A percentile compares a stretch with the other conserved stretches of the same genome.
phyloP scores from a whole-genome alignment of 768 basidiomycete species.

The Rhizopogon vulgaris region DNA sequence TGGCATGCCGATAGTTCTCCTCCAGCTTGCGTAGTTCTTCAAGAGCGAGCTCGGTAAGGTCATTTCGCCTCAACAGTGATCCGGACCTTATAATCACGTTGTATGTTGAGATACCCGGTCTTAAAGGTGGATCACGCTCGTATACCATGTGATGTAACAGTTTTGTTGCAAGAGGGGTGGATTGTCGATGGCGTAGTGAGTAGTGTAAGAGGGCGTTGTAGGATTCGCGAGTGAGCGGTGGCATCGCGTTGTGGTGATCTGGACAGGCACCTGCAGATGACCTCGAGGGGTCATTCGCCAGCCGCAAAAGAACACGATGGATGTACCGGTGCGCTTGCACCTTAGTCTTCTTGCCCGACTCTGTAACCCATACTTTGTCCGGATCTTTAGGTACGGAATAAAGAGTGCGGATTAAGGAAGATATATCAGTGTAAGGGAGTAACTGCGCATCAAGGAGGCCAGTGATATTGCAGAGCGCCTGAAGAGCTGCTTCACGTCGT shows the following conservation, averaged over 20 bases:
- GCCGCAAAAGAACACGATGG: constrained; percentile 38
- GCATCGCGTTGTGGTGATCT: constrained; percentile 16
- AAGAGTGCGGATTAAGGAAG: constrained; percentile 40
- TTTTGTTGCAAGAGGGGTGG: constrained; percentile 37
- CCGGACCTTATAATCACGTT: constrained; percentile 56
- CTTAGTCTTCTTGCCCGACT: constrained; percentile 13
- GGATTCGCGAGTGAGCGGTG: constrained; percentile 31
- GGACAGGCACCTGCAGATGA: not conserved
- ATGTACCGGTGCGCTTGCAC: constrained; percentile 43
- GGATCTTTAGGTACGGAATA: constrained; percentile 38
- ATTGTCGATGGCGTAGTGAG: constrained; percentile 53
- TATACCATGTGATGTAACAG: constrained; percentile 53
- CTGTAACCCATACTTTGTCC: constrained; percentile 33
- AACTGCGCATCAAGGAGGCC: constrained; percentile 43
- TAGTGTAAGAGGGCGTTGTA: constrained; percentile 67
- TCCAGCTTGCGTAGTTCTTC: constrained; percentile 23
- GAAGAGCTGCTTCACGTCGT: constrained; percentile 35
- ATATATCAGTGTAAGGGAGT: constrained; percentile 39
- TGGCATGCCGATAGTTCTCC: constrained; percentile 18
- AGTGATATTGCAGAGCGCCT: constrained; percentile 58
- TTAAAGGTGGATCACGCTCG: constrained; percentile 32
- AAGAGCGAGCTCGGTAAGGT: constrained; percentile 36
- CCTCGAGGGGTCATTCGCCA: constrained; percentile 23
- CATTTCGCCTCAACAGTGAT: constrained; percentile 41
- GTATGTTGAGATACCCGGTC: constrained; percentile 45